These are phyloP conservation scores for Colletotrichum australisinense DNA, from an alignment of 2,329 filamentous ascomycete species.

Conservation along the genomic window DNA sequence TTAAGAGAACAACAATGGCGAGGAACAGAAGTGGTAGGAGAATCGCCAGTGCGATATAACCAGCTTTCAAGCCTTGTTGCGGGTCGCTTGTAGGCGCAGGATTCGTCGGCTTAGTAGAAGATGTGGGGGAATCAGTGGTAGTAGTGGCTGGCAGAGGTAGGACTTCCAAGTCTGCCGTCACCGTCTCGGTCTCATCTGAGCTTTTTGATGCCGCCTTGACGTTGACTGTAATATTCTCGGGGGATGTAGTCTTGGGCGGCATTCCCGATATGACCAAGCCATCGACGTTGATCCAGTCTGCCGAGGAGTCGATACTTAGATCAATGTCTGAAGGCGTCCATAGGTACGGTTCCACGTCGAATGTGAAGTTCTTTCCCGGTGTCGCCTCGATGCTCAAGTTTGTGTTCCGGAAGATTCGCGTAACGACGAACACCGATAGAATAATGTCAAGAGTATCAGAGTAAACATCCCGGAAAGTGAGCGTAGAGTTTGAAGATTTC, in stretches of 20 bases:
- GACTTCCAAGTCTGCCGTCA: slow-evolving; percentile 51
- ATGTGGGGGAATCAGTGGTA: slow-evolving; percentile 38
- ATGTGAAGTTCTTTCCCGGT: slow-evolving; percentile 53
- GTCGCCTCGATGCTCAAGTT: slow-evolving; percentile 53
- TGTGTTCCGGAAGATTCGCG: slow-evolving; percentile 53
- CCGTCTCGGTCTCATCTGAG: slow-evolving; percentile 48
- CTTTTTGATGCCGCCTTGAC: slow-evolving; percentile 47
- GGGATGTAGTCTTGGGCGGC: slow-evolving; percentile 48
- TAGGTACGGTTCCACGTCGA: slow-evolving; percentile 57
- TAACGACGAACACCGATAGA: slow-evolving; percentile 52
- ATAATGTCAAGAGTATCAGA: slow-evolving; percentile 69
- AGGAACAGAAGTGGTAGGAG: slow-evolving; percentile 30
- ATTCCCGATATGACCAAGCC: slow-evolving; percentile 53
- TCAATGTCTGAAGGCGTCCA: slow-evolving; percentile 52
- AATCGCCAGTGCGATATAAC: slow-evolving; percentile 33
- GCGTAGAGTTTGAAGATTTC: slow-evolving; percentile 70
- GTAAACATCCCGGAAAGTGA: slow-evolving; percentile 69
- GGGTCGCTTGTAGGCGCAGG: slow-evolving; percentile 34
- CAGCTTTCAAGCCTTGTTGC: slow-evolving; percentile 15
- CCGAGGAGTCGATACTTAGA: slow-evolving; percentile 48
- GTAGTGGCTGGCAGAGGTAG: slow-evolving; percentile 41
- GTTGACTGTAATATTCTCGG: slow-evolving; percentile 40
- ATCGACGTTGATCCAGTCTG: slow-evolving; percentile 57
- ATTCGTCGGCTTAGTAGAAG: slow-evolving; percentile 40
- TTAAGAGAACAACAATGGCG: slow-evolving; percentile 30